These are phyloP conservation scores for Boletus fagicola DNA, from an alignment of 768 basidiomycete genomes.

Conservation along the genomic window DNA sequence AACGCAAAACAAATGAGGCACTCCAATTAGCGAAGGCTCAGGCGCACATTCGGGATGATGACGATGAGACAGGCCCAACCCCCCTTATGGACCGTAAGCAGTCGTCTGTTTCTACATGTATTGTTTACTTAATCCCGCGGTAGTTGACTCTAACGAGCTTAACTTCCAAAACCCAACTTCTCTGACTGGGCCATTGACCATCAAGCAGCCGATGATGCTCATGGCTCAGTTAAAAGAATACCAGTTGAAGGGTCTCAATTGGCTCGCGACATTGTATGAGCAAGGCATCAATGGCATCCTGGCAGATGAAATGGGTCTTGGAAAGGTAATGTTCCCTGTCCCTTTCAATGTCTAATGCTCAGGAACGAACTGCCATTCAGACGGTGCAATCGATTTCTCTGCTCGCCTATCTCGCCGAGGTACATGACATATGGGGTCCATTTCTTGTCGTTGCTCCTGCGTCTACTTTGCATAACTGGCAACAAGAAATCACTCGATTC, in stretches of 20 bases:
- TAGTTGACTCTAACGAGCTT: constrained; percentile 94
- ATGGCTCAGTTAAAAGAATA: constrained; percentile 98
- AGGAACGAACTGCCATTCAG: constrained; percentile 36
- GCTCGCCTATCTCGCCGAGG: constrained; percentile 92
- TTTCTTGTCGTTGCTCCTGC: constrained; percentile 98
- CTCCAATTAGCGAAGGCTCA: constrained; percentile 61
- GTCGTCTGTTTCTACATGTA: not conserved
- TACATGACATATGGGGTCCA: constrained; percentile 98
- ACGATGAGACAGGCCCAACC: constrained; percentile 39
- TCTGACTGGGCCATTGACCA: constrained; percentile 76
- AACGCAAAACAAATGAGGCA: constrained; percentile 79
- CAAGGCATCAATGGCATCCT: constrained; percentile 99
- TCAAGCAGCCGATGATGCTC: constrained; percentile 92
- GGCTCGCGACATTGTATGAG: constrained; percentile 96
- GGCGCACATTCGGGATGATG: constrained; percentile 41
- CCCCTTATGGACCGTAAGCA: constrained; percentile 73
- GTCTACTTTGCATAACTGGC: constrained; percentile 98
- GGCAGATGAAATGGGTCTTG: constrained; percentile 98
- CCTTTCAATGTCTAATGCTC: not conserved
- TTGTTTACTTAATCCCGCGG: constrained; percentile 2
- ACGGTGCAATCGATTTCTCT: constrained; percentile 98
- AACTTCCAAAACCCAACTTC: constrained; percentile 99
- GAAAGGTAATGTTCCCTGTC: constrained; percentile 54
- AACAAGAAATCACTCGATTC: constrained; percentile 95
- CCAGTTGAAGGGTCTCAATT: constrained; percentile 95